Evolutionary conservation across 2,329 filamentous ascomycete genomes (phyloP).

Genomic region (Penicillium janthinellum): DNA sequence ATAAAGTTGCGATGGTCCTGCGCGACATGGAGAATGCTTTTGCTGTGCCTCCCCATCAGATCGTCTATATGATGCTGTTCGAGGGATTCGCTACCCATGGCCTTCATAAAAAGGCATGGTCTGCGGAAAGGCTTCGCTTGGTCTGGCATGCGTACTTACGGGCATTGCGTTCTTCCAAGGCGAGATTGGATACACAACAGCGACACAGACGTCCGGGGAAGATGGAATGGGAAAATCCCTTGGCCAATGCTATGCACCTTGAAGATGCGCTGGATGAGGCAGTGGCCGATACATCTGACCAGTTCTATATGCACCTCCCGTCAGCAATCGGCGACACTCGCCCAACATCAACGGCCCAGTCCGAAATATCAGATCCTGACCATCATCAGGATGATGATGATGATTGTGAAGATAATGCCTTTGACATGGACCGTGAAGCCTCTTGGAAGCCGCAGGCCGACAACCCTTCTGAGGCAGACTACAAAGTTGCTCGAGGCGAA

Average conservation of each 20-base stretch:
- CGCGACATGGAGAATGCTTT: slow-evolving; percentile 74
- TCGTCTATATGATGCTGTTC: slow-evolving; percentile 79
- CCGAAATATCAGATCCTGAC: neutral
- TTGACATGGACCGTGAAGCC: neutral
- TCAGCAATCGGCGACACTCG: neutral
- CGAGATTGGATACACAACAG: slow-evolving; percentile 23
- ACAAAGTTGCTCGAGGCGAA: neutral
- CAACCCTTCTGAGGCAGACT: neutral
- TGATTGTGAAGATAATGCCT: neutral
- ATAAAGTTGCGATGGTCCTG: slow-evolving; percentile 69
- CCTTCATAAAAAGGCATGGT: slow-evolving; percentile 69
- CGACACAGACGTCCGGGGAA: neutral
- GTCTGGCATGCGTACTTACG: slow-evolving; percentile 67
- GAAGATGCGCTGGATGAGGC: slow-evolving; percentile 1
- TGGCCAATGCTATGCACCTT: slow-evolving; percentile 17
- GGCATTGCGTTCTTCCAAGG: slow-evolving; percentile 40
- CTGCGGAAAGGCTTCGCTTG: slow-evolving; percentile 63
- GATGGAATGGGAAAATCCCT: slow-evolving; percentile 36
- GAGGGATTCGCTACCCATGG: slow-evolving; percentile 79
- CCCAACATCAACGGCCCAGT: neutral
- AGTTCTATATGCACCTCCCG: slow-evolving; percentile 9
- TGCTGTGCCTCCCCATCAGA: slow-evolving; percentile 68
- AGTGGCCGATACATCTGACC: slow-evolving; percentile 12
- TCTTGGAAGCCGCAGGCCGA: neutral
- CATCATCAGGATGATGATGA: neutral